Evolutionary conservation across 2,329 filamentous ascomycete species (phyloP), one percentile per base, ranked within the genome.

Genomic region (Xylariales sp.): DNA sequence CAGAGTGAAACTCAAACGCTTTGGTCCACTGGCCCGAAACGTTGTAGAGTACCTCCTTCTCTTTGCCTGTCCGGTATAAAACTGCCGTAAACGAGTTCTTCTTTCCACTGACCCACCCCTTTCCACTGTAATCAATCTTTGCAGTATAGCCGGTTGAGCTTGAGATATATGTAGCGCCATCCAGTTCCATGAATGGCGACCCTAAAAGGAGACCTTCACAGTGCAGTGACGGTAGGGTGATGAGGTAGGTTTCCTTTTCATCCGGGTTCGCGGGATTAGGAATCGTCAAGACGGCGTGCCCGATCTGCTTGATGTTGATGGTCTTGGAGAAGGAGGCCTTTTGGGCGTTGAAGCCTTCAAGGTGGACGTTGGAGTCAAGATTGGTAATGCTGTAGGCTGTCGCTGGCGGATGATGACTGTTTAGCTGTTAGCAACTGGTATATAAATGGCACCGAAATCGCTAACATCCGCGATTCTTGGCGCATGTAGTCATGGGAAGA

Each of bases 321-420:
- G 59, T 63, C 39, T 69, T 67, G 29, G 63, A 63, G 43, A 75
- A 75, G 1, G 64, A 70, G 54, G 72, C 73, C 50, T 74, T 70
- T 8, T 74, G 70, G 6, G 69, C 60, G 10, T 70, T 71, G 33
- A 73, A 74, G 4, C 71, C 71, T 43, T 72, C 62, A 4, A 70
- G 64, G 14, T 67, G 61, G 13, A 74, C 65, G 8, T 66, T 63
- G 38, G 67, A 57, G 11, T 61, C 55, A 13, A 55, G 46, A 47
- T 70, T 66, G 17, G 54, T 50, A 20, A 74, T 66, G 51, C 70
- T 69, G 55, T 74, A 72, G 3, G 71, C 70, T 3, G 71, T 74
- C 29, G 74, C 71, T 14, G 71, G 71, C 17, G 71, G 71, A 49
- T 75, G 71, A 42, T 75, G 71, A 46, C 64, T 38, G 27, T 23